Base-by-base conservation (phyloP, 202 grass and related monocot species). In the Carex arenaria region DNA sequence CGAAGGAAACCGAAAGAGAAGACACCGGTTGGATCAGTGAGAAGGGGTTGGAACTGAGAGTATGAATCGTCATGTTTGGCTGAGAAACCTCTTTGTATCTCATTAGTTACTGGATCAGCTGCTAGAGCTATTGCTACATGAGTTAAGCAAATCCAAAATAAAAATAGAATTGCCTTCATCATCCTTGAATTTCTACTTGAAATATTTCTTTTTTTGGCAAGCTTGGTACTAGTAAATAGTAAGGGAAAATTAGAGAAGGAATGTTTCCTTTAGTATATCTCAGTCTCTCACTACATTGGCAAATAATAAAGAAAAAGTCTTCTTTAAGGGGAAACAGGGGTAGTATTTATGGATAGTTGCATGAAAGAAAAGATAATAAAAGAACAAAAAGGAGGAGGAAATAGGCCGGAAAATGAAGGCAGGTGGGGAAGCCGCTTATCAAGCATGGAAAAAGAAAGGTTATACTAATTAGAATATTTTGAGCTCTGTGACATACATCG, bases 1-100 rank as follows among this genome's bases (percentile, higher is more conserved):
- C 89, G 86, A 84, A 95, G 93, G 89, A 95, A 95, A 4, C 91
- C 93, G 4, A 98, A 78, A 64, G 86, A 90, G 89, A 98, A 98
- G 42, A 63, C 81, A 31, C 86, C 93, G 3, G 83, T 93, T 38
- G 95, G 86, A 38, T 98, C 95, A 19, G 80, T 47, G 73, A 98
- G 91, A 69, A 98, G 79, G 22, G 89, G 79, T 82, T 98, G 89
- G 86, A 98, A 98, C 68, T 89, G 80, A 82, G 91, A 56, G 67
- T 91, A 82, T 20, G 89, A 87, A 4, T 52, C 47, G 72, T 95
- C 91, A 62, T 93, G 93, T 19, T 66, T 55, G 15, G 10, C 85
- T 26, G 86, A 86, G 93, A 93, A 95, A 61, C 95, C 91, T 82
- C 63, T 92, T 26, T 67, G 64, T 75, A 98, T 89, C 78, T 90